phyloP scores from a whole-genome alignment of 148 eudicot species.

The Diospyros lotus region DNA sequence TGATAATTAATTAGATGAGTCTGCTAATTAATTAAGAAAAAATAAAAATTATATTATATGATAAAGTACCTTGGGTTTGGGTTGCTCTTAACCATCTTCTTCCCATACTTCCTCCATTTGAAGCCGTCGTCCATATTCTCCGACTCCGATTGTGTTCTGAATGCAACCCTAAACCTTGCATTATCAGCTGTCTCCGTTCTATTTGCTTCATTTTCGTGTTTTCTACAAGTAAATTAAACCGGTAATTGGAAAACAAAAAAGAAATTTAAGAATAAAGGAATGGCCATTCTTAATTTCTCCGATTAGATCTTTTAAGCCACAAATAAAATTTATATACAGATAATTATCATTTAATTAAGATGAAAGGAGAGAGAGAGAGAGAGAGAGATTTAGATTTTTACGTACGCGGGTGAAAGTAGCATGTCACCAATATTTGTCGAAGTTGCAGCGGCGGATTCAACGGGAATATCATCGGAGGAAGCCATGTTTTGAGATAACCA shows the following conservation, averaged over 20 bases:
- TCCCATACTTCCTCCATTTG: constrained; percentile 81
- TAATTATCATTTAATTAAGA: too few species aligned
- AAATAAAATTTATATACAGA: too few species aligned
- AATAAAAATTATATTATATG: background rate
- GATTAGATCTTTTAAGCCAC: too few species aligned
- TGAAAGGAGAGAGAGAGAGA: background rate
- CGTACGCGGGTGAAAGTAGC: background rate
- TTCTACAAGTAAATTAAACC: too few species aligned
- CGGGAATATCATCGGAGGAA: background rate
- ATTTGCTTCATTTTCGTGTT: too few species aligned
- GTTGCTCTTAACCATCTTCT: constrained; percentile 80
- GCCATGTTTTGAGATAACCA: background rate
- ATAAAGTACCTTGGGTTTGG: constrained; percentile 61
- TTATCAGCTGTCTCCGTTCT: too few species aligned
- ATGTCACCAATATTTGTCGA: constrained; percentile 4
- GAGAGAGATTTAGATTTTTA: background rate
- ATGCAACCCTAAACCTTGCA: constrained; percentile 33
- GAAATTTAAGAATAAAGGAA: too few species aligned
- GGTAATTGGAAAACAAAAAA: too few species aligned
- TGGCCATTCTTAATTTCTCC: too few species aligned
- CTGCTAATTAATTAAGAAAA: too few species aligned
- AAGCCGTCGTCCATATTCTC: constrained; percentile 72
- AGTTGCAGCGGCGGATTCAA: background rate
- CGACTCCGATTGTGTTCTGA: constrained; percentile 52
- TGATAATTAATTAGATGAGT: too few species aligned